Percentiles rank a stretch among this genome's conserved stretches.
phyloP scores from a whole-genome alignment of 2,329 filamentous ascomycete species.

The Fusarium newnesense region DNA sequence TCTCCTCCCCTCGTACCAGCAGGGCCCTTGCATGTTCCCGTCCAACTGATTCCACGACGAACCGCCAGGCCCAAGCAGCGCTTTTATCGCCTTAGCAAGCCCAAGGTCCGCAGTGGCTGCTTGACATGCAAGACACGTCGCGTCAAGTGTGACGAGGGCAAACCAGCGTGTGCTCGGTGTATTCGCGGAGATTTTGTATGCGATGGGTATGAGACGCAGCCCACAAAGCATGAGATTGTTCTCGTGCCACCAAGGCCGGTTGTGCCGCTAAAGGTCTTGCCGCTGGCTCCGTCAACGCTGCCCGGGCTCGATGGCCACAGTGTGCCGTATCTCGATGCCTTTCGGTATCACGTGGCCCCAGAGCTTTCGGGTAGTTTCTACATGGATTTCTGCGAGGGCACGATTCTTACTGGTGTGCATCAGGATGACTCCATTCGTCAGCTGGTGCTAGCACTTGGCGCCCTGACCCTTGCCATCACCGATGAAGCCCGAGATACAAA shows the following conservation, averaged over 20 bases:
- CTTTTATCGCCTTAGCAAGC: neutral
- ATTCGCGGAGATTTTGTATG: neutral
- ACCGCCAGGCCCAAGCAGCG: neutral
- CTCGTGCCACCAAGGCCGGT: neutral
- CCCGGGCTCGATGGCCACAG: neutral
- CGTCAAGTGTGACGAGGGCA: neutral
- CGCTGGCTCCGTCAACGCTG: neutral
- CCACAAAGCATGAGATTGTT: rapidly evolving
- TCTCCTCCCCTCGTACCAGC: neutral
- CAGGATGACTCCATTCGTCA: neutral
- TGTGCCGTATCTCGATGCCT: neutral
- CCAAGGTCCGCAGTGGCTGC: neutral
- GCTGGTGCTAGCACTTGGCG: neutral
- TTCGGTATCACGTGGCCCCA: neutral
- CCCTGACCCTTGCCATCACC: neutral
- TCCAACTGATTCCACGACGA: neutral
- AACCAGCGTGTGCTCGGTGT: neutral
- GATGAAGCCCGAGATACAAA: neutral
- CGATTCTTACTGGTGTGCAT: neutral
- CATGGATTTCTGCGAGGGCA: neutral
- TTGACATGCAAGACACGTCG: neutral
- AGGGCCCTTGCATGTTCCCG: neutral
- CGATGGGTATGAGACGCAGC: neutral
- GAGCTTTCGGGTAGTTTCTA: neutral
- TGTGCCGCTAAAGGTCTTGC: neutral